Percentiles rank a stretch among this genome's conserved stretches.
Evolutionary conservation across 1,284 basidiomycete genomes (phyloP).

Genomic region (Afroboletus lepidellus): DNA sequence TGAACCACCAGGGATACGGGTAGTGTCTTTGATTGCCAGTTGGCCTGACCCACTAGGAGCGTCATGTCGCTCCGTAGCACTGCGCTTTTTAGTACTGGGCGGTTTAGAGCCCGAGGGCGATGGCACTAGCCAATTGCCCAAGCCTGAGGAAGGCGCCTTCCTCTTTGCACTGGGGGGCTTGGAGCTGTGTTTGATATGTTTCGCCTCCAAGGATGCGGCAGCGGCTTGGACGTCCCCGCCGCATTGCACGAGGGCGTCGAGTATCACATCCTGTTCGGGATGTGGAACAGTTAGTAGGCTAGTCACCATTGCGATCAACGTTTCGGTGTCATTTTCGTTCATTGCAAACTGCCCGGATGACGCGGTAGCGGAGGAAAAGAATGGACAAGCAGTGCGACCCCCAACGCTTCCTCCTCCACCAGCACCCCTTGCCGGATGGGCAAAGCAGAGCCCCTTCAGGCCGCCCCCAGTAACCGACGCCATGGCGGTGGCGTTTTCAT

Average conservation of each 20-base stretch:
- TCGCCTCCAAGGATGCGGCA: conserved; percentile 41
- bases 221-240: conserved; percentile 64
- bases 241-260: conserved; percentile 60
- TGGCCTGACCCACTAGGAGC: neutral
- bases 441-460: neutral
- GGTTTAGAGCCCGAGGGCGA: conserved; percentile 23
- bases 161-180: conserved; percentile 32
- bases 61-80: conserved; percentile 2
- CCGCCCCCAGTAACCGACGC: neutral
- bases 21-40: conserved; percentile 20
- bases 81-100: conserved; percentile 24
- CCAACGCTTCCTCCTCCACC: neutral
- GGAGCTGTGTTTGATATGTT: conserved; percentile 12
- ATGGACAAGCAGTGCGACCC: neutral
- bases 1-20: conserved; percentile 14
- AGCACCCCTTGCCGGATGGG: conserved; percentile 7
- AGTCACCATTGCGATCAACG: conserved; percentile 59
- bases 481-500: neutral
- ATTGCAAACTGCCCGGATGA: conserved; percentile 12
- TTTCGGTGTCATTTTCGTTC: conserved; percentile 59
- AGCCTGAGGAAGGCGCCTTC: conserved; percentile 41
- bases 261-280: conserved; percentile 42
- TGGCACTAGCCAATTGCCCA: conserved; percentile 55
- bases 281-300: conserved; percentile 50
- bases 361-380: neutral